Evolutionary conservation across 441 rosid species (phyloP), one percentile per base, ranked within the genome.

Genomic region (Kokia cookei): DNA sequence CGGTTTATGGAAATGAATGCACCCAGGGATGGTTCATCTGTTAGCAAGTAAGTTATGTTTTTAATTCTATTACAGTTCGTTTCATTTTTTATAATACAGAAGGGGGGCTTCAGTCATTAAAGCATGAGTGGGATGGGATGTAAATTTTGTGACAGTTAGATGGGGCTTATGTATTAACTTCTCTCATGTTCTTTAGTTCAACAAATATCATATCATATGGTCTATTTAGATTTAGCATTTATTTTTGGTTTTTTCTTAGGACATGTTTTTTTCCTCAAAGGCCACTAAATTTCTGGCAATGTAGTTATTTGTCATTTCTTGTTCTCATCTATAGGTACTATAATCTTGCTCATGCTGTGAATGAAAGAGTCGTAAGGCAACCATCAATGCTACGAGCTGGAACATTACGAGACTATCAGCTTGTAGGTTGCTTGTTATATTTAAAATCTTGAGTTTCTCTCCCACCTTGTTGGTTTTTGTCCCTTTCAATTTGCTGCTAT

Each of bases 321-420:
- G 35, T 69, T 76, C 42, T 72, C 69, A 60, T 79, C 66, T 42
- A 48, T 89, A 97, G 99, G 89, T 97, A 97, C 76, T 97, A 97
- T 84, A 87, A 73, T 79, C 98, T 94, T 83, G 99, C 99, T 32
- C 99, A 97, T 89, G 99, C 99, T 79, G 98, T 97, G 67, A 97
- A 84, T 76, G 99, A 97, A 85, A 85, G 88, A 78, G 96, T 97
- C 75, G 11, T 85, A 58, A 88, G 94, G 81, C 99, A 97, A 83
- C 99, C 99, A 2, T 94, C 99, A 54, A 97, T 93, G 97, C 85
- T 97, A 82, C 89, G 95, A 82, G 87, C 91, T 61, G 99, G 99
- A 83, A 94, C 93, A 45, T 82, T 97, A 79, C 91, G 99, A 81
- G 99, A 97, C 79, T 97, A 97, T 90, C 99, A 97, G 89, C 95